Percentiles rank a stretch among this genome's conserved stretches.
phyloP scores from a whole-genome alignment of 768 basidiomycete genomes.

The Phanerochaete carnosa region DNA sequence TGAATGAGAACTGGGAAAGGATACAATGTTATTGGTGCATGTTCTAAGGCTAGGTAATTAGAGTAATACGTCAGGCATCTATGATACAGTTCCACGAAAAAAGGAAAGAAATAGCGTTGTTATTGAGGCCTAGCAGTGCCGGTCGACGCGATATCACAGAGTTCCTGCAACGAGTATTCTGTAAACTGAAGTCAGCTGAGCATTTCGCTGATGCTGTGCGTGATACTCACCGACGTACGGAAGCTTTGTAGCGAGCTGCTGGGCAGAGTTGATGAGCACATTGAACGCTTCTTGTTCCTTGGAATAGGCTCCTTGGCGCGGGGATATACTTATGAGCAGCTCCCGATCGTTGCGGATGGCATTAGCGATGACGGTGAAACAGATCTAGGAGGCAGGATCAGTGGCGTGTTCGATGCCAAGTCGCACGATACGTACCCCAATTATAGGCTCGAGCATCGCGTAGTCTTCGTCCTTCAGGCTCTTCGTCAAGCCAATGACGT shows the following conservation, averaged over 20 bases:
- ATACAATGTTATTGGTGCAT: neutral
- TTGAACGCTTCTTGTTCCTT: slow-evolving; percentile 4
- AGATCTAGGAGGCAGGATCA: slow-evolving; percentile 13
- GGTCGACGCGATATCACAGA: slow-evolving; percentile 3
- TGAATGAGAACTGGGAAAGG: neutral
- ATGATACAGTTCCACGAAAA: neutral
- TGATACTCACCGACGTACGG: neutral
- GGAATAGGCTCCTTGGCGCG: neutral
- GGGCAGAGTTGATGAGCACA: slow-evolving; percentile 7
- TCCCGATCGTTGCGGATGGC: slow-evolving; percentile 16
- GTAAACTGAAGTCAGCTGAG: neutral
- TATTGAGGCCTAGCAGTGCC: neutral
- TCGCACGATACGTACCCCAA: slow-evolving; percentile 15
- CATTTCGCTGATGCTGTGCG: neutral
- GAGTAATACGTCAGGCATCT: neutral
- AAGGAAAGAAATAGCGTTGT: neutral
- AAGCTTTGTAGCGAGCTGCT: neutral
- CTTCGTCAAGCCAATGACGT: slow-evolving; percentile 21
- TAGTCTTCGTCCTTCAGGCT: slow-evolving; percentile 23
- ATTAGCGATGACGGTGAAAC: slow-evolving; percentile 20
- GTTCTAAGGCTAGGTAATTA: neutral
- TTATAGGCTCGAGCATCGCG: slow-evolving; percentile 20
- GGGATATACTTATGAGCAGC: neutral
- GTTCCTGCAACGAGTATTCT: neutral
- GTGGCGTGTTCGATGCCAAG: neutral